Base-by-base conservation (phyloP, 169 alveolate species). In the Toxoplasma gondii region DNA sequence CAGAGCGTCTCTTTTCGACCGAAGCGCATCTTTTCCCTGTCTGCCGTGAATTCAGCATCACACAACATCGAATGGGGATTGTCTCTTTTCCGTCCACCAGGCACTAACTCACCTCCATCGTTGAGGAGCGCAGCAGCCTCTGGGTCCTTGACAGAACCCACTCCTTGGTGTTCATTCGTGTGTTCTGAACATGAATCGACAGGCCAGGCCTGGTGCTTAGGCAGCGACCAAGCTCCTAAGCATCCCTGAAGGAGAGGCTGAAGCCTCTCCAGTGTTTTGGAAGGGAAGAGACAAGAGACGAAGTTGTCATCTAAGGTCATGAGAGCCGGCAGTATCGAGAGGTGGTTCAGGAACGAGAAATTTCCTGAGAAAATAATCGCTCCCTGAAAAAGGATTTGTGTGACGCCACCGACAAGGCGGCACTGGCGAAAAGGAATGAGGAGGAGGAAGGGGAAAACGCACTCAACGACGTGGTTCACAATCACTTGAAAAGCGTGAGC, bases 281-380 rank as follows among this genome's bases (percentile, higher is more conserved):
- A 78, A 27, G 95, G 88, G 88, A 95, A 95, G 82, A 95, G 93
- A 43, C 91, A 54, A 31, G 95, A 4, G 74, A 95, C 82, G 64
- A 69, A 95, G 69, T 36, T 22, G 41, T 95, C 96, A 36, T 95
- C 96, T 1, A 95, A 86, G 39, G 94, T 87, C 69, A 92, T 16
- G 90, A 95, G n/a, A 0, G 94, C 93, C 39, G 96, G 96, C 17
- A 93, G 44, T 7, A 92, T 70, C 45, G 96, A 22, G n/a, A 92
- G 94, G 36, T 31, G 86, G 41, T 43, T 88, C 53, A 93, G 95
- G 34, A 95, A 95, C 44, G 94, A 10, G 39, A 44, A 44, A 69
- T 95, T 95, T 70, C 96, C 96, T 0, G 74, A 41, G 38, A 84
- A 5, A 36, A 91, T 80, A 34, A 34, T 31, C 9, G 43, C 41